Conservation (phyloP, 192 early-diverging fungal genomes). For the Haplosporangium gracile region DNA sequence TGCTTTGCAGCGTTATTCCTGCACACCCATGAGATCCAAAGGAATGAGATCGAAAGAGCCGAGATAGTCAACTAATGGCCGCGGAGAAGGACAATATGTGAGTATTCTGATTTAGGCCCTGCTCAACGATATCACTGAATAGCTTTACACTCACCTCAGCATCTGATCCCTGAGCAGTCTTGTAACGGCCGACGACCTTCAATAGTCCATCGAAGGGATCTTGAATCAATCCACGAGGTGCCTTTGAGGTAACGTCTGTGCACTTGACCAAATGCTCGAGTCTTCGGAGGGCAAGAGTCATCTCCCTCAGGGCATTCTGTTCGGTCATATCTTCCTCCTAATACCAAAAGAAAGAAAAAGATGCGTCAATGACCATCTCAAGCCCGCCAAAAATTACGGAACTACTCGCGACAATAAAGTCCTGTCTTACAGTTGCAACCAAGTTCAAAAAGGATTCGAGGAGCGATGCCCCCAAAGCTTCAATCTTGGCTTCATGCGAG, state of each 20-base stretch:
- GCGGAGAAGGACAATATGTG: neutral
- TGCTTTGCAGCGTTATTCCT: conserved; percentile 24
- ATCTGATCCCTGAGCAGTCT: conserved; percentile 13
- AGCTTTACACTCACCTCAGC: conserved; percentile 35
- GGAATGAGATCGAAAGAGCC: conserved; percentile 42
- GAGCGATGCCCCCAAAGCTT: conserved; percentile 29
- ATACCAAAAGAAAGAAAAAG: neutral
- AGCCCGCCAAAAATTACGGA: neutral
- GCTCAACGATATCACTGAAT: too few species aligned
- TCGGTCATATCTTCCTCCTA: conserved; percentile 21
- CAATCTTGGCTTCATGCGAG: conserved; percentile 56
- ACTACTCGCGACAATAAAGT: neutral
- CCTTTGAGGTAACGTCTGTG: conserved; percentile 38
- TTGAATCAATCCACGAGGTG: neutral
- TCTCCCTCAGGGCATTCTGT: conserved; percentile 8
- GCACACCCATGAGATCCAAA: conserved; percentile 55
- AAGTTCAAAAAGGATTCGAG: conserved; percentile 33
- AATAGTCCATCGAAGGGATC: conserved; percentile 36
- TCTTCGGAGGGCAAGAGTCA: conserved; percentile 24
- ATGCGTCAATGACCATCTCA: neutral
- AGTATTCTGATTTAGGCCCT: neutral
- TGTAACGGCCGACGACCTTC: conserved; percentile 27
- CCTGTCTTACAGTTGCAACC: conserved; percentile 7
- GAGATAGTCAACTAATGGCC: conserved; percentile 31
- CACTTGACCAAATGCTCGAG: conserved; percentile 50